phyloP scores from a whole-genome alignment of 306 rosid species.

The Malus domestica region ASM211411v1 NC_041790.1:25429501-25430000 shows the following conservation, averaged over 20 bases:
- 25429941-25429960: conserved; percentile 97
- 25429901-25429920: conserved; percentile 40
- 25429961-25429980: conserved; percentile 89
- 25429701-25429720: conserved; percentile 64
- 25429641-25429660: not conserved
- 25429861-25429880: conserved; percentile 83
- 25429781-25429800: conserved; percentile 27
- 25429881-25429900: conserved; percentile 73
- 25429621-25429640: too few relatives aligned
- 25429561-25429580: not conserved
- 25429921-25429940: conserved; percentile 59
- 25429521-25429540: too few relatives aligned
- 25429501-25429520: too few relatives aligned
- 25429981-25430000: conserved; percentile 34
- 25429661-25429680: not conserved
- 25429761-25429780: conserved; percentile 86
- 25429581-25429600: too few relatives aligned
- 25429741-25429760: conserved; percentile 93
- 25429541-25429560: too few relatives aligned
- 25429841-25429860: conserved; percentile 89
- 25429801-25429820: conserved; percentile 55
- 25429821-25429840: conserved; percentile 84
- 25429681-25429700: not conserved
- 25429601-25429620: too few relatives aligned
- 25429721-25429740: conserved; percentile 94